phyloP scores from a whole-genome alignment of 495 filamentous ascomycete species.

The Collariella sp. region DNA sequence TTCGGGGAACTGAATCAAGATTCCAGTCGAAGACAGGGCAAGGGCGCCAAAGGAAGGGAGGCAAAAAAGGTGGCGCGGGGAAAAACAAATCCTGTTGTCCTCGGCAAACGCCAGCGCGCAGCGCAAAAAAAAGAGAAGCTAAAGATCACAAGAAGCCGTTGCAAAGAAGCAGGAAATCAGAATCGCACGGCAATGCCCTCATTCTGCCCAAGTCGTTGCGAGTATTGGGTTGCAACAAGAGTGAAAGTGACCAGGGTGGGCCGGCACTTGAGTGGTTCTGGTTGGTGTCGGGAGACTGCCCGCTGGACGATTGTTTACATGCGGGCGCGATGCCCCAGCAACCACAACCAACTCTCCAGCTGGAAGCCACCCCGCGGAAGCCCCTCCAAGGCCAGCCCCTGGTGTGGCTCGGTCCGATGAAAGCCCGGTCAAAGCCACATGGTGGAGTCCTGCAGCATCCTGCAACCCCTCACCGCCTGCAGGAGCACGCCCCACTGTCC shows the following conservation, averaged over 20 bases:
- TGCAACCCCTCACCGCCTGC: constrained; percentile 17
- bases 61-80: neutral
- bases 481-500: constrained; percentile 21
- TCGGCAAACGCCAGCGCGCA: constrained; percentile 17
- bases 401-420: neutral
- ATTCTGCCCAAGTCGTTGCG: constrained; percentile 1
- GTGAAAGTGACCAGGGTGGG: constrained; percentile 9
- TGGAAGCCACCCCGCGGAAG: neutral
- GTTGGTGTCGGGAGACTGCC: constrained; percentile 5
- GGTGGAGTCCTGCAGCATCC: neutral
- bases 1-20: neutral
- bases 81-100: neutral
- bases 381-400: neutral
- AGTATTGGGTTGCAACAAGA: constrained; percentile 13
- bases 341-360: too few relatives aligned
- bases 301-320: constrained; percentile 14
- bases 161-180: neutral
- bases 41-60: neutral
- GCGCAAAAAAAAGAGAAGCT: constrained; percentile 4
- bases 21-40: neutral
- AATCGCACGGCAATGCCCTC: constrained; percentile 5
- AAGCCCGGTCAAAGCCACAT: constrained; percentile 2
- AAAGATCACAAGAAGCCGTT: constrained; percentile 11
- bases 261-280: constrained; percentile 18
- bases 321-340: constrained; percentile 8